Percentiles rank a stretch among this genome's conserved stretches.
Conservation (phyloP, 108 stramenopile species). For the Conticribra guillardii region DNA sequence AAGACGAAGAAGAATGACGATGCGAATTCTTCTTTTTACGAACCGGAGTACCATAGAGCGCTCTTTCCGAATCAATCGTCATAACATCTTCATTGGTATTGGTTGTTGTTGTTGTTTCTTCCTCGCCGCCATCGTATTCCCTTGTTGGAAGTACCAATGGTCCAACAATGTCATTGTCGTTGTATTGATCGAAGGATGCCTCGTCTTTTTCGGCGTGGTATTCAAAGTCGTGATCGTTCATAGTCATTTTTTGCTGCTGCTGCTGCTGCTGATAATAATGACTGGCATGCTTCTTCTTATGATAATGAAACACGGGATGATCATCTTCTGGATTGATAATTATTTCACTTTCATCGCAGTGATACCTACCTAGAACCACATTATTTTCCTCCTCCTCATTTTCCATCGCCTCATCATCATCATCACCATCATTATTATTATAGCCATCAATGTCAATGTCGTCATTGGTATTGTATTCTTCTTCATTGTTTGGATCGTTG, state of each 20-base stretch:
- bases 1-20: background rate
- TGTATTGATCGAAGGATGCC: background rate
- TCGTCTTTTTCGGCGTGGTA: conserved; percentile 38
- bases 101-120: background rate
- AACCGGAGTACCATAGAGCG: conserved; percentile 25
- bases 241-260: no score
- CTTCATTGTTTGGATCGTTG: no score
- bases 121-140: background rate
- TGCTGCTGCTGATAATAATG: background rate
- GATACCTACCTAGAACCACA: conserved; percentile 3
- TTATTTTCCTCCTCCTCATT: background rate
- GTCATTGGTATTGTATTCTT: no score
- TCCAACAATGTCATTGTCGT: background rate
- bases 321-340: conserved; percentile 11
- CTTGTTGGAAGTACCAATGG: no score
- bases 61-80: conserved; percentile 36
- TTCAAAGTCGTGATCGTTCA: conserved; percentile 23
- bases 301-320: conserved; percentile 8
- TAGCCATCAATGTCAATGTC: no score
- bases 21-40: conserved; percentile 28
- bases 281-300: background rate
- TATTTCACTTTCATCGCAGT: conserved; percentile 16
- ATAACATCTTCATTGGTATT: conserved; percentile 17
- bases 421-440: no score
- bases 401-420: no score